Evolutionary conservation across 2,329 filamentous ascomycete genomes (phyloP).

Genomic region (Calonectria multiphialidica): DNA sequence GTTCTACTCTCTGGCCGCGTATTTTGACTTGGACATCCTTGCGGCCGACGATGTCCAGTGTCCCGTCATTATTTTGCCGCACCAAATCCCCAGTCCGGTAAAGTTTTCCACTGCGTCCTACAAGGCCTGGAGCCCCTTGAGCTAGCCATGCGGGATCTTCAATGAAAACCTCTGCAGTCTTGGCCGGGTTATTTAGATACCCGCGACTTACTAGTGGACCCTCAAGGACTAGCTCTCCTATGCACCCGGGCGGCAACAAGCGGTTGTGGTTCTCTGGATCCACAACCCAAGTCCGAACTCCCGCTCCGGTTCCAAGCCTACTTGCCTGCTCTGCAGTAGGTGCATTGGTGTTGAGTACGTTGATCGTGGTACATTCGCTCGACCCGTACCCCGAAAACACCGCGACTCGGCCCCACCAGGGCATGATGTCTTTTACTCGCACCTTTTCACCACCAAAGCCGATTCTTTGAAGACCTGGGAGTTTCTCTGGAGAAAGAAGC

Average conservation of each 20-base stretch:
- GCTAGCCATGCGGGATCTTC: conserved; percentile 54
- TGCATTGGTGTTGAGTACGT: background rate
- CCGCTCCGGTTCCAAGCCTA: conserved; percentile 13
- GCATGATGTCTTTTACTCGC: background rate
- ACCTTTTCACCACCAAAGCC: conserved; percentile 23
- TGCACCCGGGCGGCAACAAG: conserved; percentile 43
- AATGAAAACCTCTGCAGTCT: conserved; percentile 60
- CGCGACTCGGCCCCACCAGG: background rate
- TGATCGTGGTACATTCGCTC: conserved; percentile 13
- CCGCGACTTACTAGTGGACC: conserved; percentile 60
- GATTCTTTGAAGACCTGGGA: conserved; percentile 13
- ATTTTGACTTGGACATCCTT: conserved; percentile 41
- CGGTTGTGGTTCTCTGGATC: conserved; percentile 39
- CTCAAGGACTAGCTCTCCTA: conserved; percentile 50
- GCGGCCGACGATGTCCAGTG: conserved; percentile 27
- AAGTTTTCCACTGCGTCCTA: conserved; percentile 22
- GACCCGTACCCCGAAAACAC: conserved; percentile 24
- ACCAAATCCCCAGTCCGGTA: conserved; percentile 38
- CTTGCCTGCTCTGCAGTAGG: background rate
- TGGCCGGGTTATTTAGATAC: conserved; percentile 60
- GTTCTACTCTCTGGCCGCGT: conserved; percentile 37
- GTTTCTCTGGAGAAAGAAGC: conserved; percentile 6
- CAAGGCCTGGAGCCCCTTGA: background rate
- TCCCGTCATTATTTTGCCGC: conserved; percentile 30
- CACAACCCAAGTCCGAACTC: conserved; percentile 43